Base-by-base conservation (phyloP, 139 green algal species). In the Monoraphidium neglectum region DNA sequence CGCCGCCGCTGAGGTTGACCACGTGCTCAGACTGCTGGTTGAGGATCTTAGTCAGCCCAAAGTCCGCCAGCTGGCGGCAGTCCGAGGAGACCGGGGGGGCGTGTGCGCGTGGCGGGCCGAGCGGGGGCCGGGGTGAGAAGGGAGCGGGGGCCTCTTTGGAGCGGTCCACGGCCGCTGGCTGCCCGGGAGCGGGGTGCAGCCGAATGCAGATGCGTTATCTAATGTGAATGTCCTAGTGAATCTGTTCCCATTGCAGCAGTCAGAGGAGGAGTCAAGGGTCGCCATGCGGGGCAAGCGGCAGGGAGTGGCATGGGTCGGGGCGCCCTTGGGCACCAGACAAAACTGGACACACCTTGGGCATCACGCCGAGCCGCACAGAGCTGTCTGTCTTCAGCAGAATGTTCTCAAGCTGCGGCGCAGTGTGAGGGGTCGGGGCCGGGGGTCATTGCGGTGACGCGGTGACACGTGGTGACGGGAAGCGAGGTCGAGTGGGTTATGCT, bases 371-470 rank as follows among this genome's bases (percentile, higher is more conserved):
- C 0, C 78, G 70, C 60, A 81, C 77, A 30, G 37, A 35, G 18
- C 18, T 26, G 47, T 49, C 47, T 18, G 53, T 63, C 43, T 83
- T 82, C 24, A 90, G 79, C 84, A 93, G 69, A 53, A 93, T 86
- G 63, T 93, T 93, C 6, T 79, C 72, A 1, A 80, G 73, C 84
- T 97, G 97, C 21, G 97, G 76, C 47, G 47, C 47, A 12, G 12
- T 12, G 47, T 12, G 13, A 15, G 47, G 13, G 15, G 47, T 12
- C 13, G 47, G 13, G 47, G 15, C 13, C 16, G 47, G 13, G 47
- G 12, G 47, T 56, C 13, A 12, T 12, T 56, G 47, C 47, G 47
- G 12, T 12, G 13, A 15, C 16, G 47, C 47, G 47, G 12, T 12
- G 13, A 15, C 16, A 15, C 47, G 47, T 56, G 47, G n/a, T n/a